phyloP scores from a whole-genome alignment of 805 yeast species.

The Yarrowia sp. region DNA sequence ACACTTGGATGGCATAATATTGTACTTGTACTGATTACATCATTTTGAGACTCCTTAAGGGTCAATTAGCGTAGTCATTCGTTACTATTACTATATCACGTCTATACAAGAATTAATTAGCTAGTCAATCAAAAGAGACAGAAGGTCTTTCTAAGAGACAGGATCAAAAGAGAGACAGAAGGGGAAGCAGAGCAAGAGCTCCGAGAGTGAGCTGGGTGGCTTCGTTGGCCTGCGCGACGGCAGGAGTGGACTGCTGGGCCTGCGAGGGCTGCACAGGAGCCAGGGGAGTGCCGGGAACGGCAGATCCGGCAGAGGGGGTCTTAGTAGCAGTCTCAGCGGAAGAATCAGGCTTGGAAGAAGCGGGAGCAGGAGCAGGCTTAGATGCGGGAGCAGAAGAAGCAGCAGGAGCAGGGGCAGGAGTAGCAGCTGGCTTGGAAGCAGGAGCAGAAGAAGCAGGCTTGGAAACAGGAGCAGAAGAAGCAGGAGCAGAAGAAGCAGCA shows the following conservation, averaged over 20 bases:
- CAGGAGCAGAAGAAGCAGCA: not conserved
- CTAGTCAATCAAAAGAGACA: not conserved
- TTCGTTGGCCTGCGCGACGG: constrained; percentile 3
- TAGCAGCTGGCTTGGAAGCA: not conserved
- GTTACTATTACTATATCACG: too few species aligned
- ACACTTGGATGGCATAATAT: too few species aligned
- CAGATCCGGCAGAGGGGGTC: not conserved
- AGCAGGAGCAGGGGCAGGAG: not conserved
- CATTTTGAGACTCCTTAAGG: too few species aligned
- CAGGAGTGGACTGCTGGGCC: not conserved
- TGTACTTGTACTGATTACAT: too few species aligned
- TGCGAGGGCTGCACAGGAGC: not conserved
- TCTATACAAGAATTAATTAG: not conserved
- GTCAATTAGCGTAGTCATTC: too few species aligned
- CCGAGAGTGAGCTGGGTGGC: not conserved
- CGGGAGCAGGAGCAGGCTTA: not conserved
- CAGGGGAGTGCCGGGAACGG: not conserved
- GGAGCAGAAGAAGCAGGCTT: not conserved
- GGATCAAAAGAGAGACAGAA: not conserved
- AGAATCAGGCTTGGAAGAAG: not conserved
- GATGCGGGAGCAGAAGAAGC: not conserved
- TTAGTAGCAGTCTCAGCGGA: too few species aligned
- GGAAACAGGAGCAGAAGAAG: not conserved
- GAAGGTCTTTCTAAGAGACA: too few species aligned
- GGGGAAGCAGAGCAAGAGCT: not conserved